Conservation (phyloP, 805 yeast species). For the Pichia gijzeniarum region DNA sequence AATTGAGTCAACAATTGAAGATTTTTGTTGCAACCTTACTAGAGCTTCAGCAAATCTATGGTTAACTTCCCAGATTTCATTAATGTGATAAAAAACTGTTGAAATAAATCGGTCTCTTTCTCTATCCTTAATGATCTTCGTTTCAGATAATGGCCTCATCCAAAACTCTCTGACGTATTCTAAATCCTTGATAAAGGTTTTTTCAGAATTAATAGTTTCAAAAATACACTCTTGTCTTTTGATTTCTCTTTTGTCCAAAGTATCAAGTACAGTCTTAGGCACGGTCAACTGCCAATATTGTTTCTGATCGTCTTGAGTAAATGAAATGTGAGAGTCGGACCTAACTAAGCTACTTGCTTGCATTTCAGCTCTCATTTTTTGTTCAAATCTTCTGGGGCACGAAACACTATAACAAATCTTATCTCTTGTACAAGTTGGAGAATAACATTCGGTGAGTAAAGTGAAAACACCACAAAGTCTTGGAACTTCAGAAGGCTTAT, state of each 20-base stretch:
- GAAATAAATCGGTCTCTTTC: slow-evolving; percentile 88
- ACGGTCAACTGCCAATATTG: slow-evolving; percentile 94
- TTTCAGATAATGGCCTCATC: slow-evolving; percentile 83
- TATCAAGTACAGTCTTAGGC: slow-evolving; percentile 67
- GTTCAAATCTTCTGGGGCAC: slow-evolving; percentile 92
- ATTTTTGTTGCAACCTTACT: slow-evolving; percentile 76
- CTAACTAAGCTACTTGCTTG: slow-evolving; percentile 78
- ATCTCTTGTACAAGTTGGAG: slow-evolving; percentile 92
- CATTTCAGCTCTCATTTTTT: slow-evolving; percentile 86
- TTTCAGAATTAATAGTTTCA: slow-evolving; percentile 88
- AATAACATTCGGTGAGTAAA: slow-evolving; percentile 86
- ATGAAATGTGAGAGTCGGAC: slow-evolving; percentile 62
- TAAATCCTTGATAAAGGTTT: slow-evolving; percentile 90
- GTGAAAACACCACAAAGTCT: slow-evolving; percentile 88
- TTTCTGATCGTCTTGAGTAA: slow-evolving; percentile 72
- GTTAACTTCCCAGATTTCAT: slow-evolving; percentile 80
- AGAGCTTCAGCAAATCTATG: slow-evolving; percentile 83
- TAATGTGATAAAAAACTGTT: slow-evolving; percentile 85
- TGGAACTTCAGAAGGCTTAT: slow-evolving; percentile 7
- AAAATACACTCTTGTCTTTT: slow-evolving; percentile 93
- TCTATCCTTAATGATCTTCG: slow-evolving; percentile 79
- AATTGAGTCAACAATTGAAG: slow-evolving; percentile 76
- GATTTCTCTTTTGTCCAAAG: slow-evolving; percentile 75
- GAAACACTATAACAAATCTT: slow-evolving; percentile 88
- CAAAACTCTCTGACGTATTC: slow-evolving; percentile 91